Evolutionary conservation across 768 basidiomycete genomes (phyloP).

Genomic region (Hygrophoropsis aurantiaca): DNA sequence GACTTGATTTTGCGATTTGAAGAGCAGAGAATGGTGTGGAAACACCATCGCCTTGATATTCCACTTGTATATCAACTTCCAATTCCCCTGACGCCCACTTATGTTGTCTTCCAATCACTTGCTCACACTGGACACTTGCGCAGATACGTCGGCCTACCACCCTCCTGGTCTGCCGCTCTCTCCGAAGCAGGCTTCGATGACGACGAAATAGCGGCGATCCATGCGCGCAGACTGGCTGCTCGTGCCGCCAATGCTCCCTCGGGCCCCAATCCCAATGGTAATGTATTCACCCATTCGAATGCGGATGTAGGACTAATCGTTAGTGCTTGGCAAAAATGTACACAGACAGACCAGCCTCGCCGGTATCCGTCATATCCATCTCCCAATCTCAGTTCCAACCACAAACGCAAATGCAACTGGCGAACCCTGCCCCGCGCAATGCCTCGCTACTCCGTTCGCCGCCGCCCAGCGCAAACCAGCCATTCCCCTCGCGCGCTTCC

Average conservation of each 20-base stretch:
- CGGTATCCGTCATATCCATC: slow-evolving; percentile 17
- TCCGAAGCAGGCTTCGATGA: slow-evolving; percentile 61
- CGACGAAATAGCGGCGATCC: slow-evolving; percentile 67
- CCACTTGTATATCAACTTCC: no score
- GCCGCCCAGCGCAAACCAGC: slow-evolving; percentile 2
- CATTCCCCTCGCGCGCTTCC: neutral
- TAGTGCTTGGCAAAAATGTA: no score
- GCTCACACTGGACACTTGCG: slow-evolving; percentile 1
- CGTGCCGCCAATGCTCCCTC: slow-evolving; percentile 5
- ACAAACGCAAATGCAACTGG: no score
- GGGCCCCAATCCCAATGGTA: slow-evolving; percentile 7
- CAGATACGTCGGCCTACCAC: slow-evolving; percentile 66
- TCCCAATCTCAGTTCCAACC: slow-evolving; percentile 35
- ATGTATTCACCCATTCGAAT: no score
- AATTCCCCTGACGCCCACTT: no score
- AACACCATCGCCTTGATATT: no score
- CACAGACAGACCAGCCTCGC: neutral
- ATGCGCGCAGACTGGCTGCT: slow-evolving; percentile 34
- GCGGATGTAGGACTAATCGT: no score
- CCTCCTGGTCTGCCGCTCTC: slow-evolving; percentile 69
- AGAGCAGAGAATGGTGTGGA: no score
- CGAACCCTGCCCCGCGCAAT: slow-evolving; percentile 23
- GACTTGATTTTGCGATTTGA: no score
- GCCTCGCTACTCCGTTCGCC: slow-evolving; percentile 1
- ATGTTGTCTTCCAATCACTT: neutral